Evolutionary conservation across 495 filamentous ascomycete genomes (phyloP), one percentile per base, ranked within the genome.

Genomic region (Annulohypoxylon bovei): DNA sequence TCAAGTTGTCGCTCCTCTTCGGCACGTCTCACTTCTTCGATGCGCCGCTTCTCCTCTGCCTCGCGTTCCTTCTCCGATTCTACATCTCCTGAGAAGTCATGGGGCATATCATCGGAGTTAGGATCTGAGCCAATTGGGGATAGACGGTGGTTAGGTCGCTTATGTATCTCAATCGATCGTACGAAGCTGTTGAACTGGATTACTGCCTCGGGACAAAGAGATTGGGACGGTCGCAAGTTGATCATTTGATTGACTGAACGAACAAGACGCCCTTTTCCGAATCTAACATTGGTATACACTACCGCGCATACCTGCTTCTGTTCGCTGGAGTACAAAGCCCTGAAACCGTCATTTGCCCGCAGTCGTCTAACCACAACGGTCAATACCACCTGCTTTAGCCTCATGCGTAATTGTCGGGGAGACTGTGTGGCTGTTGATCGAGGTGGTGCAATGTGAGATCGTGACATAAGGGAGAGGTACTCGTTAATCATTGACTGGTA

Each of bases 241-340:
- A 50, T 27, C 27, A 73, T 49, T 52, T 67, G 56, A 20, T 68
- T 35, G 7, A 33, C 44, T 0, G 66, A 22, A 9, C 67, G 69
- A 8, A 70, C 35, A 18, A 67, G 58, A 14, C 50, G 55, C 12
- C 46, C 1, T 23, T 75, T 12, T 14, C 62, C 46, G 12, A 61
- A 40, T 1, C 30, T 1, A 30, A 70, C 28, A 6, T 61, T 77
- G 0, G n/a, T 16, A 33, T 72, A 75, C n/a, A 75, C 50, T 1
- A 65, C 32, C 3, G 70, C 66, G 9, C 42, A 23, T 11, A 28
- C 16, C 22, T 33, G 65, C 9, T 32, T 57, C 54, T 71, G 67
- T 3, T 77, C 52, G 4, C 67, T 22, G 23, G 16, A 25, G 2
- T 63, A n/a, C 27, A 73, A 25, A 3, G 12, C 28, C 9, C 8